Evolutionary conservation across 2,329 filamentous ascomycete species (phyloP), one percentile per base, ranked within the genome.

Genomic region (Colletotrichum sp.): DNA sequence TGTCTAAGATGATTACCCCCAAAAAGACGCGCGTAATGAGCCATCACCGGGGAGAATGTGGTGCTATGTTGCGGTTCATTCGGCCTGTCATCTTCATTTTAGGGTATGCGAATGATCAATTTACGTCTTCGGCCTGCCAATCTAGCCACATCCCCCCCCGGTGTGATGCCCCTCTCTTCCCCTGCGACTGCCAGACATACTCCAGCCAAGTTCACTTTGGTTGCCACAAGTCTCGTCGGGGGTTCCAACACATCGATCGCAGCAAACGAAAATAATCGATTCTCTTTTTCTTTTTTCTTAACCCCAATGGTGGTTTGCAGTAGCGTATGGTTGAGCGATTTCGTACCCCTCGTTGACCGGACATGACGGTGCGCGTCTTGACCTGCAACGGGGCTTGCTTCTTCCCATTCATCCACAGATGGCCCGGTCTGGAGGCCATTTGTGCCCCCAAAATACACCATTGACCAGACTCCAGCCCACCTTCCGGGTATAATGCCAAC

Each of bases 401-500:
- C 8, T 64, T 59, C 32, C 34, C 21, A 21, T 52, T 13, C 57
- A 28, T 59, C 28, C 34, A 12, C 68, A 10, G 10, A 55, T 43
- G 68, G 30, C 43, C 60, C 55, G 60, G 43, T 30, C 59, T 48
- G 24, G 24, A 34, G 52, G 32, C 48, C 30, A 61, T 30, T 24
- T 24, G 12, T 39, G 32, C 32, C 24, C 52, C 28, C 70, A 32
- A 36, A 60, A 68, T 74, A 36, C 48, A 65, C 30, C 48, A 26
- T 26, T 74, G 65, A 74, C 32, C 73, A 65, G 61, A 75, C 61
- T 72, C 72, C 72, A 36, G 59, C 26, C 64, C 21, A 63, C 64
- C 43, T 26, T 65, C 30, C 59, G 72, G 74, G 74, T 76, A 76
- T 76, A 76, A 64, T 65, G 26, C 70, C 59, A 52, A 75, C 24